These are phyloP conservation scores for Naganishia cerealis DNA, from an alignment of 1,284 basidiomycete genomes.

Conservation along the genomic window DNA sequence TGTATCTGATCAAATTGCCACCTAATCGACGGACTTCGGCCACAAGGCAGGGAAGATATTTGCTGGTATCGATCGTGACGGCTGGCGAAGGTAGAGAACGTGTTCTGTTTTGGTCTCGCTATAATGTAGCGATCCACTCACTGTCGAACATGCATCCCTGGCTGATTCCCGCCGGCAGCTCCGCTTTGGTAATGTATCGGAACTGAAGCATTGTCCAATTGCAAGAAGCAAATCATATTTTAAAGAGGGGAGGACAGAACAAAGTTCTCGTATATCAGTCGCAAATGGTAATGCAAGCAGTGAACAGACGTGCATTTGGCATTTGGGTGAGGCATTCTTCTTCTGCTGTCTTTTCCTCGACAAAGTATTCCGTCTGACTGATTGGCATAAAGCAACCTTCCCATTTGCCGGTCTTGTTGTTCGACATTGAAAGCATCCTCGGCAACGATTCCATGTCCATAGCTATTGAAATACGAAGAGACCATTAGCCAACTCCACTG, in stretches of 20 bases:
- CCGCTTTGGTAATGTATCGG: conserved; percentile 16
- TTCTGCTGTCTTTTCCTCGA: conserved; percentile 27
- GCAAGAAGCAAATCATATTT: neutral
- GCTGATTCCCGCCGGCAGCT: conserved; percentile 26
- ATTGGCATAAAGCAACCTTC: conserved; percentile 23
- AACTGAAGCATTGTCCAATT: conserved; percentile 1
- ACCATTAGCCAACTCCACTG: neutral
- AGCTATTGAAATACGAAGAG: neutral
- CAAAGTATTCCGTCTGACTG: conserved; percentile 30
- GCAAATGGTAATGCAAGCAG: too few relatives aligned
- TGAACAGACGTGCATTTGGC: conserved; percentile 25
- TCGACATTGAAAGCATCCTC: conserved; percentile 22
- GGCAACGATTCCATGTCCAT: conserved; percentile 30
- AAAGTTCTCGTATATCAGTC: too few relatives aligned
- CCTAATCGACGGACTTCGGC: conserved; percentile 51
- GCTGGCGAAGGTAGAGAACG: conserved; percentile 36
- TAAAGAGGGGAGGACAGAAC: too few relatives aligned
- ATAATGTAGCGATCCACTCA: neutral
- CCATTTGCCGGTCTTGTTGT: conserved; percentile 6
- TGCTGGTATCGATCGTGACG: conserved; percentile 58
- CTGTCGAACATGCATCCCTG: conserved; percentile 56
- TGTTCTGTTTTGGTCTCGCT: neutral
- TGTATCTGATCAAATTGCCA: conserved; percentile 47
- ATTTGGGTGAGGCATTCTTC: conserved; percentile 24
- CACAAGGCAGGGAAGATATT: conserved; percentile 60